A percentile compares a stretch with the other conserved stretches of the same genome.
Evolutionary conservation across 176 grass and related monocot species (phyloP).

Genomic region (Tillandsia fasciculata): DNA sequence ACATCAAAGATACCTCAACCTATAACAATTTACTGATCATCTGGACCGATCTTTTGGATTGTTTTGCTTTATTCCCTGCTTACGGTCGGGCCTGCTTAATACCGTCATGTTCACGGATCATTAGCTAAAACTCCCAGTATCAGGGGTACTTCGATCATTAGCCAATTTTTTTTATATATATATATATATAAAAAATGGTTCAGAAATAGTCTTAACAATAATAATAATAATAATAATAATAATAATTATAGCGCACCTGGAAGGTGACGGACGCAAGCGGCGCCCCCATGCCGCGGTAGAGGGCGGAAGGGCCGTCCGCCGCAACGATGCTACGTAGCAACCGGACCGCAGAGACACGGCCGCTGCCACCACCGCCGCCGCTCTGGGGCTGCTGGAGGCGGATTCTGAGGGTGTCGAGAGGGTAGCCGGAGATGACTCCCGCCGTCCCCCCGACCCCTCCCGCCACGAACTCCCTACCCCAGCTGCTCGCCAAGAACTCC

Average conservation of each 20-base stretch:
- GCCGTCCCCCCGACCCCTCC: slow-evolving; percentile 87
- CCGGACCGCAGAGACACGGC: slow-evolving; percentile 30
- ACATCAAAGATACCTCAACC: no score
- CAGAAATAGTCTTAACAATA: no score
- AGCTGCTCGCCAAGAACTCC: slow-evolving; percentile 81
- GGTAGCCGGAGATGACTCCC: slow-evolving; percentile 75
- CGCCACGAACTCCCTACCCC: slow-evolving; percentile 73
- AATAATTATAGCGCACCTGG: slow-evolving; percentile 33
- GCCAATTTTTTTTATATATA: no score
- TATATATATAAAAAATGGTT: no score
- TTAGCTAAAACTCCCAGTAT: no score
- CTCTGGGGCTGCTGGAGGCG: slow-evolving; percentile 64
- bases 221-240: no score
- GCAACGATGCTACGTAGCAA: slow-evolving; percentile 61
- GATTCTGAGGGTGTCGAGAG: slow-evolving; percentile 89
- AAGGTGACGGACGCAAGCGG: slow-evolving; percentile 78
- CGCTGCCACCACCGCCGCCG: slow-evolving; percentile 2
- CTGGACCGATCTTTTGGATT: no score
- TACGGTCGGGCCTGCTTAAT: no score
- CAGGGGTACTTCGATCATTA: no score
- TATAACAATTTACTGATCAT: no score
- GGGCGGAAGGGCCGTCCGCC: slow-evolving; percentile 67
- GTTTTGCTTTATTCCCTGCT: no score
- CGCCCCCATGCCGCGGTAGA: slow-evolving; percentile 95
- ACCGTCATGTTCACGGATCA: no score